Conservation (phyloP, 345 rosid species). For the Camelina sativa region DNA sequence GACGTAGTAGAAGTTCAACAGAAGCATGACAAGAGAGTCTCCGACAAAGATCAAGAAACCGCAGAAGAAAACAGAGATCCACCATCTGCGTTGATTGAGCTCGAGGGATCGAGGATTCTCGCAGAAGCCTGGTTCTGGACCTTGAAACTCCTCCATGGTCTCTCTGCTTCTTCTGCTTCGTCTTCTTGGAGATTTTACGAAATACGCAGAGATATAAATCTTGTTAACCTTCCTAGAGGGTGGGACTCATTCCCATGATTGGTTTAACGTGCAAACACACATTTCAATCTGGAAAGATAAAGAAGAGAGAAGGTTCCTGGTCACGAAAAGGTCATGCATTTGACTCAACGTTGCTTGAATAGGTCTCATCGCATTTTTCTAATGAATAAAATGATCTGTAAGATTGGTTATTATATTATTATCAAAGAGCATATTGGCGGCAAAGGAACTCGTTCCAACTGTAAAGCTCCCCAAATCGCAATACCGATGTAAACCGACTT, state of each 20-base stretch:
- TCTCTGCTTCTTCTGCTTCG: slow-evolving; percentile 7
- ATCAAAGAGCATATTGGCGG: slow-evolving; percentile 36
- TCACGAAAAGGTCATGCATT: slow-evolving; percentile 38
- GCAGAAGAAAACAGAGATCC: slow-evolving; percentile 39
- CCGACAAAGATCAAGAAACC: slow-evolving; percentile 38
- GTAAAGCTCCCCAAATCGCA: too few relatives aligned
- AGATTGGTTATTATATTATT: slow-evolving; percentile 12
- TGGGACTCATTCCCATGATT: slow-evolving; percentile 32
- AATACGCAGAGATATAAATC: background rate
- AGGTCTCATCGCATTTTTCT: background rate
- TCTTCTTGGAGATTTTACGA: slow-evolving; percentile 12
- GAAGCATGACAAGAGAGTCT: slow-evolving; percentile 41
- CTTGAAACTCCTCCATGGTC: slow-evolving; percentile 38
- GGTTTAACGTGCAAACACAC: slow-evolving; percentile 42
- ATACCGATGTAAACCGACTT: slow-evolving; percentile 15
- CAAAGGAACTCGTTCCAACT: slow-evolving; percentile 21
- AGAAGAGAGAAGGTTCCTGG: slow-evolving; percentile 22
- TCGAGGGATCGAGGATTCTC: slow-evolving; percentile 22
- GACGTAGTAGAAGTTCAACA: slow-evolving; percentile 40
- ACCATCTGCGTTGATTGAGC: slow-evolving; percentile 40
- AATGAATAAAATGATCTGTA: background rate
- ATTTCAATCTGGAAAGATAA: slow-evolving; percentile 26
- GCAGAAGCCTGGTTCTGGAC: slow-evolving; percentile 20
- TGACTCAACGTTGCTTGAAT: slow-evolving; percentile 34
- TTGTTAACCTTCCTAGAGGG: slow-evolving; percentile 18